Evolutionary conservation across 2,329 filamentous ascomycete species (phyloP).

Genomic region (Dactylellina cionopaga): DNA sequence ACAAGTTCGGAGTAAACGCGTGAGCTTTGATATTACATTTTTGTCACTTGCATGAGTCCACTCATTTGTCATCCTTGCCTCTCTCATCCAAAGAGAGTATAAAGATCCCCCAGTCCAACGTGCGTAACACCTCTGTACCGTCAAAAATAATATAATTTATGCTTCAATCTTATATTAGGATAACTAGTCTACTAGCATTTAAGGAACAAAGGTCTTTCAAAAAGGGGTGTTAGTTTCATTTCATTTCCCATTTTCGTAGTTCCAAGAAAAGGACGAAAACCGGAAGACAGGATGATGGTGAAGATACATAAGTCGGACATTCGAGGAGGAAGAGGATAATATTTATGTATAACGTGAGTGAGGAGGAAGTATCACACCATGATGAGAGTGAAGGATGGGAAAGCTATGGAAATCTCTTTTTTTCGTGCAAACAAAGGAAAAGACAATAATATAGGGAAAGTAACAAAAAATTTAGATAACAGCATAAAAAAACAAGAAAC

Average conservation of each 20-base stretch:
- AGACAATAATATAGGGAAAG: slow-evolving; percentile 17
- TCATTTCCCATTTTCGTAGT: slow-evolving; percentile 14
- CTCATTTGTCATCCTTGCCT: no score
- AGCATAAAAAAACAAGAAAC: slow-evolving; percentile 16
- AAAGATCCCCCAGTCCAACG: no score
- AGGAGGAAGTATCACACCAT: neutral
- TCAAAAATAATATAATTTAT: no score
- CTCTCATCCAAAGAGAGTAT: no score
- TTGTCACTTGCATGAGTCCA: no score
- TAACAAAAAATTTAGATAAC: slow-evolving; percentile 49
- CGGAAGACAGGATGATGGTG: neutral
- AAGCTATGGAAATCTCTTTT: slow-evolving; percentile 53
- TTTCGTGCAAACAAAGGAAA: slow-evolving; percentile 54
- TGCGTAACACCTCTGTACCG: no score
- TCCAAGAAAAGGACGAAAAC: neutral
- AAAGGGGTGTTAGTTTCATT: neutral
- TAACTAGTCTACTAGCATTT: no score
- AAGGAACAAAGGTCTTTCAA: no score
- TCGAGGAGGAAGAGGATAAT: no score
- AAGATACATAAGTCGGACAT: slow-evolving; percentile 1
- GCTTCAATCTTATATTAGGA: no score
- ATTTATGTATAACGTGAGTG: neutral
- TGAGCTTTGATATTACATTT: no score
- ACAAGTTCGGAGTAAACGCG: no score
- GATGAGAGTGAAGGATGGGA: slow-evolving; percentile 1